phyloP scores from a whole-genome alignment of 768 basidiomycete species.

The Mycena amicta region DNA sequence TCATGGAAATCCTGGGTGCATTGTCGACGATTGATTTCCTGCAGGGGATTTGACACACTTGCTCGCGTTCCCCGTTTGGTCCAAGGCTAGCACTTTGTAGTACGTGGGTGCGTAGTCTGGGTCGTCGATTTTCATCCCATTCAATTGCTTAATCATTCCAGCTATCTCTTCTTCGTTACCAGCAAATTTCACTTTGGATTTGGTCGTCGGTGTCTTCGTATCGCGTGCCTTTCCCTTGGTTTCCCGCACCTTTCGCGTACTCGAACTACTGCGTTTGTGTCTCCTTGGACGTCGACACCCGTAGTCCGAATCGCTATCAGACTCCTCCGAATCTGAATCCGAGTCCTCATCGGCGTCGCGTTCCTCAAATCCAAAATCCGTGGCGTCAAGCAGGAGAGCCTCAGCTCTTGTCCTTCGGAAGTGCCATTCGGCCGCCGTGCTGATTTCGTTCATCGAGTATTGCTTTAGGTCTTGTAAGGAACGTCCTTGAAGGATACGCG shows the following conservation, averaged over 20 bases:
- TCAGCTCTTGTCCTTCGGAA: slow-evolving; percentile 6
- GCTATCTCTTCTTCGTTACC: slow-evolving; percentile 11
- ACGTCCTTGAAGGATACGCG: not conserved
- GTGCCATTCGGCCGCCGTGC: slow-evolving; percentile 1
- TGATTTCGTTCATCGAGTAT: slow-evolving; percentile 2
- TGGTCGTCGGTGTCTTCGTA: no score
- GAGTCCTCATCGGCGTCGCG: not conserved
- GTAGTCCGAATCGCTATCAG: slow-evolving; percentile 1
- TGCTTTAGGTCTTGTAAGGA: not conserved
- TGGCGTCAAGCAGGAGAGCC: not conserved
- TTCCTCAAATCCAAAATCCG: not conserved
- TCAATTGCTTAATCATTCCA: slow-evolving; percentile 11
- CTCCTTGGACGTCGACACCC: not conserved
- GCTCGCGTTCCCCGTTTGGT: not conserved
- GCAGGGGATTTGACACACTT: not conserved
- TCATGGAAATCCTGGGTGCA: not conserved
- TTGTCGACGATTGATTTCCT: not conserved
- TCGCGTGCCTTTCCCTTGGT: not conserved
- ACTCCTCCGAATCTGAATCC: not conserved
- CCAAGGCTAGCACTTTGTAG: slow-evolving; percentile 4
- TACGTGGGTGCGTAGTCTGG: slow-evolving; percentile 10
- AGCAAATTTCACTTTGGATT: not conserved
- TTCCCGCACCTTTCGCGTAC: not conserved
- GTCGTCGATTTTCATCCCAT: slow-evolving; percentile 12
- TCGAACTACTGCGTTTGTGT: not conserved